Conservation (phyloP, 2,329 filamentous ascomycete genomes). For the Malbranchea zuffiana region DNA sequence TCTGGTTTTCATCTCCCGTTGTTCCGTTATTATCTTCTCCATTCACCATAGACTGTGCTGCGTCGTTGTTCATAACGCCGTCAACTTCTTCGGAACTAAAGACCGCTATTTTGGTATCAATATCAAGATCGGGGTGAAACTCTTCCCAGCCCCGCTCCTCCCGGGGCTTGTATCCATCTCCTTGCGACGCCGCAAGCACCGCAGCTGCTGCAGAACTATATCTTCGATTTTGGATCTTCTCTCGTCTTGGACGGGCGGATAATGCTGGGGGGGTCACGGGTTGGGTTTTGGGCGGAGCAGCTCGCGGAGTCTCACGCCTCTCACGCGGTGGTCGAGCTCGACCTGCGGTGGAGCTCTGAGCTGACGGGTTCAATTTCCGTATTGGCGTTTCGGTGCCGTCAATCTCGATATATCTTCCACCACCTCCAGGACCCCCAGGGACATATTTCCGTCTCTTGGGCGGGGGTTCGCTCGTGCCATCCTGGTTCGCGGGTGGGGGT, state of each 20-base stretch:
- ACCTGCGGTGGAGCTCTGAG: conserved; percentile 37
- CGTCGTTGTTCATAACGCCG: conserved; percentile 45
- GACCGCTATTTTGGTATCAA: conserved; percentile 66
- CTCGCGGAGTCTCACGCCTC: conserved; percentile 26
- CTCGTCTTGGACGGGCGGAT: conserved; percentile 32
- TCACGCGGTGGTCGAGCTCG: conserved; percentile 43
- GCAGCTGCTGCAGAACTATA: conserved; percentile 78
- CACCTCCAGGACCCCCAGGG: conserved; percentile 75
- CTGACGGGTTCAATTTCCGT: conserved; percentile 17
- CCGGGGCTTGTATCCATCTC: conserved; percentile 90
- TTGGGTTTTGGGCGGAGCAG: conserved; percentile 29
- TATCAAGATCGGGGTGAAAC: conserved; percentile 90
- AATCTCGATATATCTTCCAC: conserved; percentile 70
- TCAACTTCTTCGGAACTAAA: conserved; percentile 80
- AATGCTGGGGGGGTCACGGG: conserved; percentile 26
- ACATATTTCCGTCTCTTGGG: conserved; percentile 67
- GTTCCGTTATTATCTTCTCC: conserved; percentile 33
- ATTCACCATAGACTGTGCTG: neutral
- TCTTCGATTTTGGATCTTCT: conserved; percentile 41
- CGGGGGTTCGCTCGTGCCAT: conserved; percentile 46
- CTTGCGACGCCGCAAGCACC: conserved; percentile 78
- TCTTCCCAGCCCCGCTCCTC: conserved; percentile 97
- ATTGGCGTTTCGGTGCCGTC: conserved; percentile 52
- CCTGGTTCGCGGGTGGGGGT: conserved; percentile 21
- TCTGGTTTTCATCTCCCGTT: conserved; percentile 26